Evolutionary conservation across 169 alveolate genomes (phyloP), one percentile per base, ranked within the genome.

Genomic region (Eimeria sp.): DNA sequence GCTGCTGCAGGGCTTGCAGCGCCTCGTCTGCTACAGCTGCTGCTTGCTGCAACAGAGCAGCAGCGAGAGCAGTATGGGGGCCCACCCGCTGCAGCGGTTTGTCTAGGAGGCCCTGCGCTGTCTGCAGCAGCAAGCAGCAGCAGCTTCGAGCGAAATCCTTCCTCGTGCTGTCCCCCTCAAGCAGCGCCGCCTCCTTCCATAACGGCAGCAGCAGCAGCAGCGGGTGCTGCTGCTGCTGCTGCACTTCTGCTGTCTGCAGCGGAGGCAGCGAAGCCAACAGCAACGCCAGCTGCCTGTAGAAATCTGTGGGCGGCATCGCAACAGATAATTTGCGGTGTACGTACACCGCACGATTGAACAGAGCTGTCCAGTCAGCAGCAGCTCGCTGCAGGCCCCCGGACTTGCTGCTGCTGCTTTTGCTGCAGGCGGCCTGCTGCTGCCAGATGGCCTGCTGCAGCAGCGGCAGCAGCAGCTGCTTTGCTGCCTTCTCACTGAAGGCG

Each of bases 191-290:
- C 18, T 83, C 74, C 72, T 37, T 30, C 91, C 91, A 83, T 16
- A 83, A 13, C 23, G 91, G 91, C 37, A 83, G 72, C 91, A 83
- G 76, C 77, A 83, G 91, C 91, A 83, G 58, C 77, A 83, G 60
- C 18, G 76, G 91, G 91, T 83, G 91, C 91, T 83, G 91, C 91
- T 83, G 91, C 77, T 83, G 91, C 91, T 83, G 77, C 77, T 83
- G 77, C 76, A 6, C 33, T 6, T 83, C 76, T 33, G 77, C 72
- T 27, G 91, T 58, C 91, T 83, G 77, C 56, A 83, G 77, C 6
- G 91, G 91, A 16, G 91, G 91, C 71, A 83, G 77, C 58, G 91
- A 83, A 54, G 91, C 54, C 40, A 83, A 37, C 77, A 83, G 76
- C 52, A 33, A 25, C 54, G 91, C 91, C 62, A 83, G 77, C 16